These are phyloP conservation scores for Aspergillus terreus DNA, from an alignment of 2,329 filamentous ascomycete species.

Conservation along the genomic window DNA sequence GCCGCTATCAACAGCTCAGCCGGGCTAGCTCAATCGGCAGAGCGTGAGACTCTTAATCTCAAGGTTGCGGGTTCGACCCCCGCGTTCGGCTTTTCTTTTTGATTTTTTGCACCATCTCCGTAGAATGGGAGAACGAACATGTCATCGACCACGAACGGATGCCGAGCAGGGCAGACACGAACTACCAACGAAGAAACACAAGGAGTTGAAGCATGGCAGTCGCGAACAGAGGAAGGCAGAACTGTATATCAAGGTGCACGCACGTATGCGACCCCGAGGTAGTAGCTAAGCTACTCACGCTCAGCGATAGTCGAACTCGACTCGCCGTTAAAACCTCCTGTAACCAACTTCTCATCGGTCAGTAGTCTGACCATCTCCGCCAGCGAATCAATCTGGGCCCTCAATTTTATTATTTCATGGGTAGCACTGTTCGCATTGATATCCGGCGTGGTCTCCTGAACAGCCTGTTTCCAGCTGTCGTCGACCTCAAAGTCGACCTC, in stretches of 20 bases:
- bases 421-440: conserved; percentile 74
- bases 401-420: conserved; percentile 54
- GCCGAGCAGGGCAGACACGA: no score
- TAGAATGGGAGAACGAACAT: no score
- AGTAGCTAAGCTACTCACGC: background rate
- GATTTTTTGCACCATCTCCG: background rate
- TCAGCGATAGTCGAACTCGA: conserved; percentile 12
- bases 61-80: background rate
- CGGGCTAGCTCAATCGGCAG: background rate
- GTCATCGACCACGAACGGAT: no score
- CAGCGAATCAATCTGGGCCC: conserved; percentile 56
- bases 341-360: conserved; percentile 22
- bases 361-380: conserved; percentile 63
- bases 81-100: background rate
- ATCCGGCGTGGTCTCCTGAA: conserved; percentile 72
- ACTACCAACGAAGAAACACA: no score
- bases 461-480: conserved; percentile 74
- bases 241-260: no score
- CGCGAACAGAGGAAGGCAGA: no score
- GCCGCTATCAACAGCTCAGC: background rate
- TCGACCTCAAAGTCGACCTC: conserved; percentile 77
- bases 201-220: no score
- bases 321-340: conserved; percentile 9
- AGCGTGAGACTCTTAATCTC: background rate
- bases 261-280: background rate